Evolutionary conservation across 345 rosid species (phyloP).

Genomic region (Luvunga scandens): DNA sequence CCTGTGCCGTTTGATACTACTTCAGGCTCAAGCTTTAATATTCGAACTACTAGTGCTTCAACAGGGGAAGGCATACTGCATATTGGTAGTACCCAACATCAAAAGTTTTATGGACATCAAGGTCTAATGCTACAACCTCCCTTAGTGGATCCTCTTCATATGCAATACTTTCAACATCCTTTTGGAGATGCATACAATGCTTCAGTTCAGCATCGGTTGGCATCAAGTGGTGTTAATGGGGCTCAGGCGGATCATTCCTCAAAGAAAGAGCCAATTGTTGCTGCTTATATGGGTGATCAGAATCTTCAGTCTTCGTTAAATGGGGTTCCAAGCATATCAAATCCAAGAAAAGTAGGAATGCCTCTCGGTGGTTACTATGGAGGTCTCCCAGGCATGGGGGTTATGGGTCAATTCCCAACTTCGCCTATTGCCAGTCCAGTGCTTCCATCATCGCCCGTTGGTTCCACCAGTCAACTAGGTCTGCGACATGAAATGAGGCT

Average conservation of each 20-base stretch:
- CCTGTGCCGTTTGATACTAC: constrained; percentile 60
- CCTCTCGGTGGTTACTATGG: constrained; percentile 45
- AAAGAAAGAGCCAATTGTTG: constrained; percentile 38
- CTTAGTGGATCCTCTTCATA: constrained; percentile 60
- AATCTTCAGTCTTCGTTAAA: constrained; percentile 48
- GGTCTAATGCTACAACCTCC: constrained; percentile 52
- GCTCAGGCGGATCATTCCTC: constrained; percentile 42
- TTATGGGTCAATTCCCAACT: constrained; percentile 56
- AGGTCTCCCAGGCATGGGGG: constrained; percentile 58
- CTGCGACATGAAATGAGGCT: constrained; percentile 60
- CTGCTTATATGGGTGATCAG: constrained; percentile 48
- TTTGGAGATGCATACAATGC: constrained; percentile 47
- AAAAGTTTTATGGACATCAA: constrained; percentile 51
- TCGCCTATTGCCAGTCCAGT: constrained; percentile 70
- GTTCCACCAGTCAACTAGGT: constrained; percentile 52
- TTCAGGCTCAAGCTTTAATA: constrained; percentile 41
- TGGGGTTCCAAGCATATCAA: constrained; percentile 45
- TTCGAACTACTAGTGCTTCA: constrained; percentile 32
- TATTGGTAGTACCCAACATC: constrained; percentile 40
- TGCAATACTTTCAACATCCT: constrained; percentile 72
- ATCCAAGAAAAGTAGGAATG: constrained; percentile 47
- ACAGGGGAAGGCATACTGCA: constrained; percentile 37
- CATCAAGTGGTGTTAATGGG: constrained; percentile 35
- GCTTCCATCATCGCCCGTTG: constrained; percentile 66
- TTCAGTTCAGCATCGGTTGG: constrained; percentile 45